A percentile compares a stretch with the other conserved stretches of the same genome.
Conservation (phyloP, 2,329 filamentous ascomycete genomes). For the Hirsutella rhossiliensis region DNA sequence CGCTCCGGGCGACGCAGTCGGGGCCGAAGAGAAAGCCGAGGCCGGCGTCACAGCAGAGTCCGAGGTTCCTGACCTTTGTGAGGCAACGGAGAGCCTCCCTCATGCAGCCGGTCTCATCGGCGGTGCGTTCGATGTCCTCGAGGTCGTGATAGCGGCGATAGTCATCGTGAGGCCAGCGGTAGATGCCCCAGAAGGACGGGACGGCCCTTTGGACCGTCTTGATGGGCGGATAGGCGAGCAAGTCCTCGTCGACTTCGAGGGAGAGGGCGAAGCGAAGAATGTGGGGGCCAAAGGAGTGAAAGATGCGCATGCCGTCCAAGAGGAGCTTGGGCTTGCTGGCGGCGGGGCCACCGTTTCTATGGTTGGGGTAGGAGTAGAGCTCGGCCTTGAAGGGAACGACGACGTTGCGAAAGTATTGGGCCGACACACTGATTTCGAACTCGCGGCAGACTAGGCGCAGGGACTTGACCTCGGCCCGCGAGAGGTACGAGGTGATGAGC, state of each 20-base stretch:
- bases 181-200: constrained; percentile 50
- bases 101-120: constrained; percentile 52
- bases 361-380: constrained; percentile 33
- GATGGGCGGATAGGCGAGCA: constrained; percentile 35
- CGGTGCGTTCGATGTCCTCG: constrained; percentile 47
- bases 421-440: constrained; percentile 43
- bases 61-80: constrained; percentile 46
- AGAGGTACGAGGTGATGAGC: too few species aligned
- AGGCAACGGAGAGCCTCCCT: constrained; percentile 47
- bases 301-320: constrained; percentile 45
- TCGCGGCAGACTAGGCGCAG: constrained; percentile 24
- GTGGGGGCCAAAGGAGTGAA: constrained; percentile 45
- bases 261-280: constrained; percentile 55
- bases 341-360: constrained; percentile 10
- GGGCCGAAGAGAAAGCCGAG: constrained; percentile 55
- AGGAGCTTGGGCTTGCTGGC: constrained; percentile 15
- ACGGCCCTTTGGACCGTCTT: constrained; percentile 43
- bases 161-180: constrained; percentile 48
- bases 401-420: constrained; percentile 47
- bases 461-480: too few species aligned
- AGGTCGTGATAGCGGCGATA: constrained; percentile 49
- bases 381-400: constrained; percentile 55
- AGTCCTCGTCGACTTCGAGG: constrained; percentile 51
- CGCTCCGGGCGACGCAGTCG: constrained; percentile 37
- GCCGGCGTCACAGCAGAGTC: constrained; percentile 53